A percentile compares a stretch with the other conserved stretches of the same genome.
phyloP scores from a whole-genome alignment of 2,329 filamentous ascomycete genomes.

The Cadophora sp. region DNA sequence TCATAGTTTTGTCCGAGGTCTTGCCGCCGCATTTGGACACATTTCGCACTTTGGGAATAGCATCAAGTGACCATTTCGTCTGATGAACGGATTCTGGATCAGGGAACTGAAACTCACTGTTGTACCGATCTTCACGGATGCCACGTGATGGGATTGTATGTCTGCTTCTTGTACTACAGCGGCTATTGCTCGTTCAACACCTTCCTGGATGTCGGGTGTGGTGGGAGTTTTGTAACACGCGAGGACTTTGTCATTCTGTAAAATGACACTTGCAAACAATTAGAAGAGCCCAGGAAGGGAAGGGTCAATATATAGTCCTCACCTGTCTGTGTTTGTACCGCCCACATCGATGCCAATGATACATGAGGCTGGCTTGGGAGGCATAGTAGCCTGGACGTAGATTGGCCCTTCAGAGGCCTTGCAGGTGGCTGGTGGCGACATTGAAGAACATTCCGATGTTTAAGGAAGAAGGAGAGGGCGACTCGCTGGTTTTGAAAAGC shows the following conservation, averaged over 20 bases:
- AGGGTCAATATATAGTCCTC: not conserved
- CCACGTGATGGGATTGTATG: conserved; percentile 49
- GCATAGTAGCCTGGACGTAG: conserved; percentile 28
- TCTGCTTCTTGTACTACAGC: conserved; percentile 50
- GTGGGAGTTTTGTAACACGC: conserved; percentile 58
- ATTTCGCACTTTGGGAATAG: conserved; percentile 3
- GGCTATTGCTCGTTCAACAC: conserved; percentile 55
- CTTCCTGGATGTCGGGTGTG: conserved; percentile 57
- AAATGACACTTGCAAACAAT: conserved; percentile 30
- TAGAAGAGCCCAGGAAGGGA: not conserved
- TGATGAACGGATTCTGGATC: not conserved
- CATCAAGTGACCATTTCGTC: not conserved
- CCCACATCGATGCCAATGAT: conserved; percentile 59
- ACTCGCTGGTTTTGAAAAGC: not conserved
- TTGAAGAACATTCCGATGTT: conserved; percentile 22
- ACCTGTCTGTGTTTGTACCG: conserved; percentile 61
- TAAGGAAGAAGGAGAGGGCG: conserved; percentile 9
- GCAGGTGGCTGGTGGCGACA: conserved; percentile 21
- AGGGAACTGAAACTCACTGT: conserved; percentile 35
- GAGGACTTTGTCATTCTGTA: conserved; percentile 39
- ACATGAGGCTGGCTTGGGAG: conserved; percentile 36
- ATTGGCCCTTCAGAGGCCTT: conserved; percentile 16
- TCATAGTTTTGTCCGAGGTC: conserved; percentile 15
- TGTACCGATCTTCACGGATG: conserved; percentile 56
- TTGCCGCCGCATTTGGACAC: not conserved